Evolutionary conservation across 352 stramenopile species (phyloP).

Genomic region (Elongisporangium prolatum): DNA sequence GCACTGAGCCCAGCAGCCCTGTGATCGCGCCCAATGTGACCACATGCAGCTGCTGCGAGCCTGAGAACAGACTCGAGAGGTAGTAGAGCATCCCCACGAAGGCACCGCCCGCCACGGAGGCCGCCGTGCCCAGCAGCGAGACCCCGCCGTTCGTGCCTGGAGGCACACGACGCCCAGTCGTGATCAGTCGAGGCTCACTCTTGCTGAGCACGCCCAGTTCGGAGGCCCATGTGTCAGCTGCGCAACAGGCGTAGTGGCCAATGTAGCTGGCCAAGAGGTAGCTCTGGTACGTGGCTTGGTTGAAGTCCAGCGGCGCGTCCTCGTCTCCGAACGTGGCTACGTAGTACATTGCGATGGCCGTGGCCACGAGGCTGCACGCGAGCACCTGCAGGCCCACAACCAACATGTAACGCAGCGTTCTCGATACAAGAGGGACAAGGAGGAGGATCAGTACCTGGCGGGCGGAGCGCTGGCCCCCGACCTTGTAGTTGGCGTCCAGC

Average conservation of each 20-base stretch:
- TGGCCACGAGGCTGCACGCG: conserved; percentile 67
- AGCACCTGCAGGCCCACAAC: conserved; percentile 48
- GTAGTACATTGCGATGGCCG: conserved; percentile 56
- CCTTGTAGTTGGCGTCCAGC: conserved; percentile 72
- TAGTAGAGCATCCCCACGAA: conserved; percentile 86
- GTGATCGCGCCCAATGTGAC: conserved; percentile 47
- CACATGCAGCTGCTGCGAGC: conserved; percentile 38
- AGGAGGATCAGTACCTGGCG: conserved; percentile 19
- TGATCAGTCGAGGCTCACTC: conserved; percentile 83
- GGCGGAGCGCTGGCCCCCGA: conserved; percentile 71
- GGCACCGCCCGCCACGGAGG: conserved; percentile 77
- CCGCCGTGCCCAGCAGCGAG: conserved; percentile 74
- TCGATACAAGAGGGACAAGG: background rate
- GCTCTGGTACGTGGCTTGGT: conserved; percentile 20
- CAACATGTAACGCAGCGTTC: background rate
- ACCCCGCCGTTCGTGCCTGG: conserved; percentile 93
- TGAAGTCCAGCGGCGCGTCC: conserved; percentile 35
- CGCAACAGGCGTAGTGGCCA: conserved; percentile 91
- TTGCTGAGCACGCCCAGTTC: conserved; percentile 91
- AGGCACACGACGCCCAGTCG: conserved; percentile 69
- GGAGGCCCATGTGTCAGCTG: conserved; percentile 93
- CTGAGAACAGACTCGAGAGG: conserved; percentile 25
- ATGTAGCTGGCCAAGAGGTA: conserved; percentile 77
- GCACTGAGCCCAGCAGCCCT: conserved; percentile 67
- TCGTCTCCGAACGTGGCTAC: conserved; percentile 32